phyloP scores from a whole-genome alignment of 768 basidiomycete species.

The Tricholoma sp. region DNA sequence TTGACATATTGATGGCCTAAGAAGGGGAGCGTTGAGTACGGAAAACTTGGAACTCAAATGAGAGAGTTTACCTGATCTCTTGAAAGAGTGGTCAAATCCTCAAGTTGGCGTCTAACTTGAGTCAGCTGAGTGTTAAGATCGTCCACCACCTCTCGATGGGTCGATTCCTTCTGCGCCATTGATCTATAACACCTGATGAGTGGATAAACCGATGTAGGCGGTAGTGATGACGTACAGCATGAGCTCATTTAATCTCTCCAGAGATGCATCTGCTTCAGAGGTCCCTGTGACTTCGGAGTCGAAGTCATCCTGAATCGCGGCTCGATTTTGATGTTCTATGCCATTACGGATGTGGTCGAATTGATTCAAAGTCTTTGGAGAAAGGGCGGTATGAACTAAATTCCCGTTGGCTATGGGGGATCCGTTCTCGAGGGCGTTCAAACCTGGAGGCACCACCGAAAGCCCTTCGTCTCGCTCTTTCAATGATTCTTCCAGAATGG shows the following conservation, averaged over 20 bases:
- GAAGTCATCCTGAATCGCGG: conserved; percentile 27
- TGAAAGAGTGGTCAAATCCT: conserved; percentile 75
- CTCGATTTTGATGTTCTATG: conserved; percentile 48
- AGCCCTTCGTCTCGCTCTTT: conserved; percentile 28
- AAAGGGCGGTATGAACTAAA: conserved; percentile 37
- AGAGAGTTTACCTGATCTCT: conserved; percentile 67
- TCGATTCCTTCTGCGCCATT: conserved; percentile 96
- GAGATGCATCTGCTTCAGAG: conserved; percentile 62
- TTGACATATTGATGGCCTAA: conserved; percentile 83
- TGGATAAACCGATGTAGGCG: background rate
- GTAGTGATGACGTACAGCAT: conserved; percentile 65
- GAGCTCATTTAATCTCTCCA: conserved; percentile 82
- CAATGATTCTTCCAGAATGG: conserved; percentile 57
- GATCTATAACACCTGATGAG: conserved; percentile 47
- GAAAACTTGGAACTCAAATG: background rate
- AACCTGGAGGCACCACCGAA: conserved; percentile 6
- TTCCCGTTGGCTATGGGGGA: conserved; percentile 18
- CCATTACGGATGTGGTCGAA: conserved; percentile 71
- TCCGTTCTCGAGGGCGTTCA: conserved; percentile 10
- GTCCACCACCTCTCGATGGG: conserved; percentile 79
- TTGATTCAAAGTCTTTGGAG: conserved; percentile 66
- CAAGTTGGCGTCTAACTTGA: conserved; percentile 72
- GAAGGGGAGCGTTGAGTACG: background rate
- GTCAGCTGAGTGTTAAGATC: conserved; percentile 61
- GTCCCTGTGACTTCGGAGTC: conserved; percentile 31